Percentiles rank a stretch among this genome's conserved stretches.
phyloP scores from a whole-genome alignment of 106 monocot genomes.

The Xerophyta viscosa region DNA sequence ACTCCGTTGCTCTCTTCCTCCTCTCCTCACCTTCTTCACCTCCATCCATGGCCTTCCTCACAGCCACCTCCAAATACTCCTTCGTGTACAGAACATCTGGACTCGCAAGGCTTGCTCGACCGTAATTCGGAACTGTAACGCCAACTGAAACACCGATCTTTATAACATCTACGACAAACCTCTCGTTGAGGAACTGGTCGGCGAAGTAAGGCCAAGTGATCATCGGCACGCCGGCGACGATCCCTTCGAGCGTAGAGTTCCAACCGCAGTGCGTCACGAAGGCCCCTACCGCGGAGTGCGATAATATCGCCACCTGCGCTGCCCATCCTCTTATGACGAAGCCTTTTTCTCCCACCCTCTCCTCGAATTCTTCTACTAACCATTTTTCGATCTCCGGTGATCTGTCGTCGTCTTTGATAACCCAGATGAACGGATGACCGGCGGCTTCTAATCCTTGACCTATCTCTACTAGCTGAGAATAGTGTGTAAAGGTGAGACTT shows the following conservation, averaged over 20 bases:
- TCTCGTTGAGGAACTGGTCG: conserved; percentile 48
- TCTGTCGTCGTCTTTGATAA: conserved; percentile 26
- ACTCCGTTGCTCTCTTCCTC: conserved; percentile 9
- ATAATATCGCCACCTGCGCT: conserved; percentile 48
- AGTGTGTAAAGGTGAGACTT: too few species aligned
- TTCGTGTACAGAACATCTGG: neutral
- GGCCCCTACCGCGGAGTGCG: conserved; percentile 35
- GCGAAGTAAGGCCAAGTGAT: conserved; percentile 41
- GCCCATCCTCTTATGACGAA: conserved; percentile 55
- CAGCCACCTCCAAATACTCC: conserved; percentile 8
- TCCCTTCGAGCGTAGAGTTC: conserved; percentile 54
- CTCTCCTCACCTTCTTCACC: conserved; percentile 7
- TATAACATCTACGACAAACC: conserved; percentile 33
- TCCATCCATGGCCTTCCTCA: conserved; percentile 12
- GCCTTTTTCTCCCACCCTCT: too few species aligned
- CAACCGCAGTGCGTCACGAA: conserved; percentile 72
- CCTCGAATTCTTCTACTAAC: conserved; percentile 31
- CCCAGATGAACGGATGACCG: conserved; percentile 47
- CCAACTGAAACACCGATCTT: conserved; percentile 22
- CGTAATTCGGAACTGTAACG: too few species aligned
- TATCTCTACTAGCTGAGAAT: conserved; percentile 34
- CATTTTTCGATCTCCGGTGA: conserved; percentile 17
- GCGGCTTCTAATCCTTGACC: conserved; percentile 44
- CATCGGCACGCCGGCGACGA: conserved; percentile 33
- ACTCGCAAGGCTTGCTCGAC: conserved; percentile 4